Base-by-base conservation (phyloP, 495 filamentous ascomycete genomes). In the Chaetomium tenue region DNA sequence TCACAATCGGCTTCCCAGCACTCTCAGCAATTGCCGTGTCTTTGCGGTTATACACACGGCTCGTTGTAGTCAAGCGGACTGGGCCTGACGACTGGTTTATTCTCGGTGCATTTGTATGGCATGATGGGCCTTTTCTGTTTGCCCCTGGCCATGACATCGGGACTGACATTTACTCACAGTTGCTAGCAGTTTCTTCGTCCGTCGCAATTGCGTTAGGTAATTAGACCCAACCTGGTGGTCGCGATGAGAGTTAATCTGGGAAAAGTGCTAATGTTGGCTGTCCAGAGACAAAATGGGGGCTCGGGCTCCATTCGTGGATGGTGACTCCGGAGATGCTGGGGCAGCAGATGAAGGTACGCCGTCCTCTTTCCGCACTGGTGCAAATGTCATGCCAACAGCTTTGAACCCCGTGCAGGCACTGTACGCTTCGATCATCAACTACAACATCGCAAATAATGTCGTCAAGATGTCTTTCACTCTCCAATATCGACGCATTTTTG, bases 291-390 rank as follows among this genome's bases (percentile, higher is more conserved):
- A 6, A 8, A 2, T 37, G 25, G 25, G 52, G 52, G 15, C 0
- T 54, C 3, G 52, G 52, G 7, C 25, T n/a, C 20, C 52, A 54
- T 54, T 5, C 18, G 15, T 54, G 52, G 52, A n/a, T 28, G 26
- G 52, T 54, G 26, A 30, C 26, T 33, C 52, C 26, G 13, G 52
- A 33, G 1, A n/a, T 37, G 52, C 5, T 54, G 28, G 16, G 18
- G 13, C 16, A 54, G 52, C 52, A 54, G 52, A 54, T 54, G 52
- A 54, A 54, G 52, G 52, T 54, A 54, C 52, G 26, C 25, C 28
- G 11, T 54, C 28, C 28, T 2, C 28, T 33, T 9, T 6, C 25
- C 16, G n/a, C 22, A 2, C 28, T 23, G 5, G 4, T 28, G 25
- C 2, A 1, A 11, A 52, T 16, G 12, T 26, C 3, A 52, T 52